Conservation (phyloP, 805 yeast species). For the Clavispora santaluciae region DNA sequence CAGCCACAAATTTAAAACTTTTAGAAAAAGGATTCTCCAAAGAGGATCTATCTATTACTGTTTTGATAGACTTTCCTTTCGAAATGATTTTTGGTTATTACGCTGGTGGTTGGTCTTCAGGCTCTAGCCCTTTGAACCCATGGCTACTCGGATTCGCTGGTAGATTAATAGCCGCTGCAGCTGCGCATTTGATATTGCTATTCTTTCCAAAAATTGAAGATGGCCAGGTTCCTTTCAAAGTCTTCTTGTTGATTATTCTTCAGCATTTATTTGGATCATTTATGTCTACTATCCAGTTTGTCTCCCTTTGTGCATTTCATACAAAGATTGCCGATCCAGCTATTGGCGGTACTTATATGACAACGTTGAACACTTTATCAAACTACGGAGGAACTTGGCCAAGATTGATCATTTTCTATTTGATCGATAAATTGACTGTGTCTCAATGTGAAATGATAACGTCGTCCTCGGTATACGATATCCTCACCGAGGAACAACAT, state of each 20-base stretch:
- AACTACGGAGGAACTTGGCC: conserved; percentile 99
- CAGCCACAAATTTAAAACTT: conserved; percentile 87
- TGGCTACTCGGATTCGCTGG: conserved; percentile 90
- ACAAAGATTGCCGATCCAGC: conserved; percentile 92
- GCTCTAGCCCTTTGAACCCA: conserved; percentile 70
- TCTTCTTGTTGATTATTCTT: conserved; percentile 66
- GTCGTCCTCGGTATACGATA: conserved; percentile 1
- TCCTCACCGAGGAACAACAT: conserved; percentile 34
- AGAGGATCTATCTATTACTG: conserved; percentile 91
- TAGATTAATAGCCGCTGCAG: conserved; percentile 64
- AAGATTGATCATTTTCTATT: conserved; percentile 64
- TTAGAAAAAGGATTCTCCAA: conserved; percentile 88
- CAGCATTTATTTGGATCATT: conserved; percentile 86
- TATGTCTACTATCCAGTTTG: conserved; percentile 94
- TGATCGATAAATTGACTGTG: conserved; percentile 75
- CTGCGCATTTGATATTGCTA: conserved; percentile 71
- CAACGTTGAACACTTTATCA: conserved; percentile 84
- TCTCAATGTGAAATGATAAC: conserved; percentile 48
- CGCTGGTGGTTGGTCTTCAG: conserved; percentile 92
- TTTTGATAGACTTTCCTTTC: conserved; percentile 90
- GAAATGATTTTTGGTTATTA: conserved; percentile 93
- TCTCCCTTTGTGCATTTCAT: conserved; percentile 90
- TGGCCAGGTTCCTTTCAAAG: conserved; percentile 43
- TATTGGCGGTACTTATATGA: conserved; percentile 98
- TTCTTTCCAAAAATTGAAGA: conserved; percentile 53